These are phyloP conservation scores for Haplographium delicatum DNA, from an alignment of 495 filamentous ascomycete species.

Conservation along the genomic window DNA sequence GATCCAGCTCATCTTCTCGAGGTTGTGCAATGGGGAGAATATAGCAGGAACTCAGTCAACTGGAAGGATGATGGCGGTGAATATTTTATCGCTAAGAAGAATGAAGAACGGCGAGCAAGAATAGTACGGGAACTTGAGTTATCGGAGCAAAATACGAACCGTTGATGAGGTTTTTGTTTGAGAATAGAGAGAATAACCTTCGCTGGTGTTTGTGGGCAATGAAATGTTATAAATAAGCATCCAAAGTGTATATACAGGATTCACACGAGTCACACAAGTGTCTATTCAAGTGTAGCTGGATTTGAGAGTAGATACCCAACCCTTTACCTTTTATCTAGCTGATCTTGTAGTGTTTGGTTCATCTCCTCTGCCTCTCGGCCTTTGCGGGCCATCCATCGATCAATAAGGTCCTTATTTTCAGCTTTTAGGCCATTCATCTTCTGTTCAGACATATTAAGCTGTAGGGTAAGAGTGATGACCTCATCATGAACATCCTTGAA, in stretches of 20 bases:
- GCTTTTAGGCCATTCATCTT: slow-evolving; percentile 57
- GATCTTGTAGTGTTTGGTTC: slow-evolving; percentile 51
- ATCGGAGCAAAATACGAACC: too few relatives aligned
- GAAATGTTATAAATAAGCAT: too few relatives aligned
- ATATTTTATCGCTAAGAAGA: slow-evolving; percentile 86
- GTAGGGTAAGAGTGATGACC: slow-evolving; percentile 73
- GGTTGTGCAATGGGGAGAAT: slow-evolving; percentile 62
- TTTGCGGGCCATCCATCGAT: slow-evolving; percentile 86
- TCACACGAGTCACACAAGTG: not conserved
- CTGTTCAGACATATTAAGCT: slow-evolving; percentile 81
- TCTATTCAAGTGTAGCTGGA: too few relatives aligned
- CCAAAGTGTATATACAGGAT: too few relatives aligned
- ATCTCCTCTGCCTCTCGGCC: slow-evolving; percentile 80
- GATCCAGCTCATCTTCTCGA: slow-evolving; percentile 74
- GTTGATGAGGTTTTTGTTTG: too few relatives aligned
- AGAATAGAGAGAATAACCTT: too few relatives aligned
- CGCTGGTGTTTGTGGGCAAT: too few relatives aligned
- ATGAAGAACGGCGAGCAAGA: slow-evolving; percentile 37
- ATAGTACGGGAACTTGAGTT: slow-evolving; percentile 7
- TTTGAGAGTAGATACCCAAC: too few relatives aligned
- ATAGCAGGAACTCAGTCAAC: slow-evolving; percentile 79
- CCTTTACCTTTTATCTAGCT: not conserved
- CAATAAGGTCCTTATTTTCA: slow-evolving; percentile 87
- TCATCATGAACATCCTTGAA: slow-evolving; percentile 82
- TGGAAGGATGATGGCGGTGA: slow-evolving; percentile 82